Percentiles rank a stretch among this genome's conserved stretches.
phyloP scores from a whole-genome alignment of 129 eudicot species.

The sunflower (Helianthus annuus) region HanXRQr2.0-SUNRISE NC_035447.2:100784449-100784948 shows the following conservation, averaged over 20 bases:
- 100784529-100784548: no score
- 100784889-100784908: background rate
- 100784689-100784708: background rate
- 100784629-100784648: background rate
- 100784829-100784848: background rate
- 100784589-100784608: no score
- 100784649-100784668: background rate
- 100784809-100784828: background rate
- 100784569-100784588: no score
- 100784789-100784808: background rate
- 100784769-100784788: background rate
- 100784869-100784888: background rate
- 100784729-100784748: constrained; percentile 19
- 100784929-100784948: constrained; percentile 20
- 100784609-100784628: background rate
- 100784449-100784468: no score
- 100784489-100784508: no score
- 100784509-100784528: no score
- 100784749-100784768: background rate
- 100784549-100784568: no score
- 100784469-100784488: no score
- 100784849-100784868: constrained; percentile 4
- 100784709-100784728: background rate
- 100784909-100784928: constrained; percentile 23
- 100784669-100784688: background rate